Percentiles rank a stretch among this genome's conserved stretches.
Evolutionary conservation across 768 basidiomycete species (phyloP).

Genomic region (Psilocybe azurescens): DNA sequence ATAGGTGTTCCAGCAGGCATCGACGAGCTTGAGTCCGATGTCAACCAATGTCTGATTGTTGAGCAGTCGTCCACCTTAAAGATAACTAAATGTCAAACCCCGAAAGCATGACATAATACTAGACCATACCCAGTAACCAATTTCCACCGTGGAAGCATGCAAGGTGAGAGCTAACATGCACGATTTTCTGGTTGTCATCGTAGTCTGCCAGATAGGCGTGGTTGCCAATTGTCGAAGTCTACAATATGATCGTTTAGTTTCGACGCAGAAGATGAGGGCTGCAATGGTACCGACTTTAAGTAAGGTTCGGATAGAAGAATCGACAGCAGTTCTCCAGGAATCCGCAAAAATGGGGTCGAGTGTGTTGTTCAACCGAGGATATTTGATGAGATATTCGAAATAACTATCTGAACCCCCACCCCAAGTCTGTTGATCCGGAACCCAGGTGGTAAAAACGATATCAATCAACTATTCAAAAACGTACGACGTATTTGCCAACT

Average conservation of each 20-base stretch:
- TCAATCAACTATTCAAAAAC: slow-evolving; percentile 15
- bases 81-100: too few relatives aligned
- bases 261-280: neutral
- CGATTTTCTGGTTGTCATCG: slow-evolving; percentile 39
- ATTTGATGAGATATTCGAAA: slow-evolving; percentile 79
- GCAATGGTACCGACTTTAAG: slow-evolving; percentile 44
- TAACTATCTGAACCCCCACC: slow-evolving; percentile 77
- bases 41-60: slow-evolving; percentile 75
- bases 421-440: slow-evolving; percentile 47
- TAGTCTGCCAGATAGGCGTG: slow-evolving; percentile 72
- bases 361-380: slow-evolving; percentile 68
- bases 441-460: neutral
- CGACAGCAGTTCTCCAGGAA: slow-evolving; percentile 71
- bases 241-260: neutral
- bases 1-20: slow-evolving; percentile 85
- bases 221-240: slow-evolving; percentile 69
- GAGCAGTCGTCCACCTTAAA: slow-evolving; percentile 61
- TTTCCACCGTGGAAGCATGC: slow-evolving; percentile 80
- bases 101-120: neutral
- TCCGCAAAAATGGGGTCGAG: slow-evolving; percentile 62
- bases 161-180: slow-evolving; percentile 72
- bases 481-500: slow-evolving; percentile 56
- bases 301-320: slow-evolving; percentile 67
- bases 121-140: slow-evolving; percentile 61
- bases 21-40: slow-evolving; percentile 62